Evolutionary conservation across 1,284 basidiomycete genomes (phyloP).

Genomic region (Anthracocystis walkeri): DNA sequence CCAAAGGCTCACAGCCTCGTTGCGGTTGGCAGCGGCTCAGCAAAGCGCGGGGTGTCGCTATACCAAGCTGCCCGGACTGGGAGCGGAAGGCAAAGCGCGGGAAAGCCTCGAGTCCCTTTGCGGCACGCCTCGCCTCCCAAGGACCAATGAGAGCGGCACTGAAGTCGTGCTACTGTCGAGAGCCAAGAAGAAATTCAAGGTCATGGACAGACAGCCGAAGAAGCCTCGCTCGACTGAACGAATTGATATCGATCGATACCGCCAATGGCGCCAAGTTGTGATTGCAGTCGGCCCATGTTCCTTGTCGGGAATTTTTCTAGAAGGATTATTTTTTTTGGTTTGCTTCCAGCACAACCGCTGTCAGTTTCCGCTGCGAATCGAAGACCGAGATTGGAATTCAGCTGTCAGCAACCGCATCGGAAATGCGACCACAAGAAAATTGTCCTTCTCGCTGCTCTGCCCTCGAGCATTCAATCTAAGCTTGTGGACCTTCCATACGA

Average conservation of each 20-base stretch:
- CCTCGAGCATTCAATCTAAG: neutral
- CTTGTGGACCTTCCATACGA: too few relatives aligned
- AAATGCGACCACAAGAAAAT: neutral
- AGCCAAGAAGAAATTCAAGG: neutral
- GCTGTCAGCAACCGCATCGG: constrained; percentile 2
- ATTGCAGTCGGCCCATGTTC: neutral
- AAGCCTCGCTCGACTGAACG: neutral
- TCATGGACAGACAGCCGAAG: neutral
- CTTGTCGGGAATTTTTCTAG: neutral
- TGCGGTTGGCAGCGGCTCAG: too few relatives aligned
- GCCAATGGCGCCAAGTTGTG: constrained; percentile 1
- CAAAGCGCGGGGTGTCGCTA: too few relatives aligned
- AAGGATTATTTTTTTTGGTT: neutral
- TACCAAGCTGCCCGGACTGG: too few relatives aligned
- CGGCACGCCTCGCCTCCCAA: too few relatives aligned
- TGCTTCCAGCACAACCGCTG: neutral
- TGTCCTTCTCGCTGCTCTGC: neutral
- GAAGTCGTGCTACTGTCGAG: too few relatives aligned
- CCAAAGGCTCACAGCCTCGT: too few relatives aligned
- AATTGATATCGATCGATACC: constrained; percentile 7
- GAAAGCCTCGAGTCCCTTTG: too few relatives aligned
- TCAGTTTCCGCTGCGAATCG: constrained; percentile 6
- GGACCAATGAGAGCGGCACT: too few relatives aligned
- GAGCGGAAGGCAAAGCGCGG: too few relatives aligned
- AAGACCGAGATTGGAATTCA: neutral